Percentiles rank a stretch among this genome's conserved stretches.
Evolutionary conservation across 805 yeast species (phyloP).

Genomic region (Yamadazyma paraphyllophila): DNA sequence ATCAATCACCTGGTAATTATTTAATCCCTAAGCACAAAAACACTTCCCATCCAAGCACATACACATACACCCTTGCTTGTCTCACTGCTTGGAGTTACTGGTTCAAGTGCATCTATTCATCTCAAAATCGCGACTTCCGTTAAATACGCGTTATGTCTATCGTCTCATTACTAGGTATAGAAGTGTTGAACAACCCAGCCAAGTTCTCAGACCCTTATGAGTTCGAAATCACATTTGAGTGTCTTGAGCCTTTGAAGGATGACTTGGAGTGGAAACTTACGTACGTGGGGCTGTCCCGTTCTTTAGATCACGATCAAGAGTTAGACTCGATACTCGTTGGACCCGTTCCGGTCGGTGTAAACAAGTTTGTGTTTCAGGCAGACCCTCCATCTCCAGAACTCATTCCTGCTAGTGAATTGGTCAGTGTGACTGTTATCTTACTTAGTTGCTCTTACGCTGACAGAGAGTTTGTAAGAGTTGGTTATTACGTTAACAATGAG

Average conservation of each 20-base stretch:
- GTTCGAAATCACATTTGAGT: constrained; percentile 96
- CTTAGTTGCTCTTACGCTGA: constrained; percentile 92
- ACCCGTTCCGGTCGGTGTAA: constrained; percentile 96
- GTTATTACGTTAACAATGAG: constrained; percentile 96
- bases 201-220: constrained; percentile 90
- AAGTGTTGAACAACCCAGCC: constrained; percentile 93
- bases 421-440: constrained; percentile 90
- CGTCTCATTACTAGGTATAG: constrained; percentile 86
- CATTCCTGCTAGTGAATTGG: constrained; percentile 94
- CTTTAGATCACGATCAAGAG: constrained; percentile 95
- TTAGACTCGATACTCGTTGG: constrained; percentile 96
- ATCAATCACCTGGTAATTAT: too few species aligned
- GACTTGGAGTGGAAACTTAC: constrained; percentile 97
- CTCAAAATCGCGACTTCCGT: neutral
- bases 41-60: too few species aligned
- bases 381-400: constrained; percentile 96
- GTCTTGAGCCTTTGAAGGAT: constrained; percentile 85
- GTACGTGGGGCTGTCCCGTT: constrained; percentile 93
- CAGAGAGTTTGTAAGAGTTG: constrained; percentile 93
- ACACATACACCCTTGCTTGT: too few species aligned
- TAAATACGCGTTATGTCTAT: constrained; percentile 64
- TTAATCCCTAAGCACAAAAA: too few species aligned
- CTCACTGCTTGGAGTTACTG: too few species aligned
- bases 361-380: constrained; percentile 87
- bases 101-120: too few species aligned